Conservation (phyloP, 768 basidiomycete genomes). For the Agaricus blazei region DNA sequence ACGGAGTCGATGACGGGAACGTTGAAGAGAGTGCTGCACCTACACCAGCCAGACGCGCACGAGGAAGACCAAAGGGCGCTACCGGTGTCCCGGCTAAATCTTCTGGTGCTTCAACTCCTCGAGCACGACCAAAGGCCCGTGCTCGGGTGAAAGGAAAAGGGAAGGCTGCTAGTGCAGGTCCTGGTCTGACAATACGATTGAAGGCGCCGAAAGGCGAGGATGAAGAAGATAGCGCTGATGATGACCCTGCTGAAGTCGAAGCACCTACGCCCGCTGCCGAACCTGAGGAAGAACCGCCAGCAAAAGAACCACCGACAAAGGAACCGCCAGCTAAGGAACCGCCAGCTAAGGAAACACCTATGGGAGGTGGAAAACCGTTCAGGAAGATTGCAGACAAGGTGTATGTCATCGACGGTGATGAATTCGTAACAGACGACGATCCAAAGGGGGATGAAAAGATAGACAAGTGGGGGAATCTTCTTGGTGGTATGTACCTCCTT, state of each 20-base stretch:
- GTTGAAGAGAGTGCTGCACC: conserved; percentile 24
- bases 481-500: conserved; percentile 60
- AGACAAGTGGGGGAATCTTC: conserved; percentile 74
- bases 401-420: conserved; percentile 83
- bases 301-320: conserved; percentile 20
- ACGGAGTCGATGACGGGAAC: conserved; percentile 19
- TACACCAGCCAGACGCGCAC: conserved; percentile 11
- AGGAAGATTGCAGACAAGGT: conserved; percentile 67
- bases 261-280: conserved; percentile 22
- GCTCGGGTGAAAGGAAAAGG: conserved; percentile 22
- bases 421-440: conserved; percentile 80
- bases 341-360: conserved; percentile 35
- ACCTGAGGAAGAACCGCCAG: conserved; percentile 27
- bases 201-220: conserved; percentile 26
- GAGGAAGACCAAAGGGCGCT: conserved; percentile 7
- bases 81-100: background rate
- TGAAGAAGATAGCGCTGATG: conserved; percentile 33
- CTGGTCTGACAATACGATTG: conserved; percentile 30
- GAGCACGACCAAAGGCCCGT: conserved; percentile 27
- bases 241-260: conserved; percentile 20
- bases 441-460: conserved; percentile 90
- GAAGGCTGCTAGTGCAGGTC: conserved; percentile 18
- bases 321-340: conserved; percentile 16
- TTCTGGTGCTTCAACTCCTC: conserved; percentile 5
- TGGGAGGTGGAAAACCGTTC: conserved; percentile 64